Conservation (phyloP, 768 basidiomycete species). For the Xerocomus potaroensis region DNA sequence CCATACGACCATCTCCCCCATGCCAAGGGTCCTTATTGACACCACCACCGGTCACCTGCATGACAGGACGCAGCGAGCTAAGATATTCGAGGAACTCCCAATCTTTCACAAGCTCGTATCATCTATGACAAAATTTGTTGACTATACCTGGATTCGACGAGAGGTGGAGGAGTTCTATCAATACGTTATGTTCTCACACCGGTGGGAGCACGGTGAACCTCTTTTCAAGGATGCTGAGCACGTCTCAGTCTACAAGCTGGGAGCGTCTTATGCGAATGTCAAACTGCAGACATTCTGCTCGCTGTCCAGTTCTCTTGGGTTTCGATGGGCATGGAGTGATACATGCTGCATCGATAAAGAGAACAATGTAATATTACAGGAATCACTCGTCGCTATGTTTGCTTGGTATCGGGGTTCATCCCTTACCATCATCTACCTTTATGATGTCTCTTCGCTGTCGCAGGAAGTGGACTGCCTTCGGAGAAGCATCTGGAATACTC, state of each 20-base stretch:
- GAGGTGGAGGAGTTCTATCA: background rate
- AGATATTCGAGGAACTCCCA: background rate
- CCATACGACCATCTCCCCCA: background rate
- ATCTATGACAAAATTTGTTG: background rate
- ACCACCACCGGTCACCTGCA: background rate
- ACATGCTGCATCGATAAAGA: background rate
- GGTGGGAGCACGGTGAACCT: background rate
- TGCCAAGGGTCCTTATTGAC: background rate
- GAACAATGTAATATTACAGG: background rate
- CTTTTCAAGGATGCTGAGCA: background rate
- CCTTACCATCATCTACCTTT: background rate
- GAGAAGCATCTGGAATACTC: background rate
- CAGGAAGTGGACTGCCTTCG: background rate
- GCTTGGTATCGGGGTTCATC: background rate
- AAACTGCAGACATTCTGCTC: background rate
- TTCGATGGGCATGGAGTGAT: background rate
- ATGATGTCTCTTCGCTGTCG: background rate
- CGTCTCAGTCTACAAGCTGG: background rate
- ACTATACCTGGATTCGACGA: background rate
- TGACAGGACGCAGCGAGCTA: background rate
- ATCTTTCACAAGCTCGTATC: background rate
- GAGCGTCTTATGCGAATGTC: background rate
- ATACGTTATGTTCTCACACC: conserved; percentile 1
- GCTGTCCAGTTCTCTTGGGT: background rate
- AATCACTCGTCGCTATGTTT: conserved; percentile 2